Base-by-base conservation (phyloP, 495 filamentous ascomycete genomes). In the Aspergillus hancockii region DNA sequence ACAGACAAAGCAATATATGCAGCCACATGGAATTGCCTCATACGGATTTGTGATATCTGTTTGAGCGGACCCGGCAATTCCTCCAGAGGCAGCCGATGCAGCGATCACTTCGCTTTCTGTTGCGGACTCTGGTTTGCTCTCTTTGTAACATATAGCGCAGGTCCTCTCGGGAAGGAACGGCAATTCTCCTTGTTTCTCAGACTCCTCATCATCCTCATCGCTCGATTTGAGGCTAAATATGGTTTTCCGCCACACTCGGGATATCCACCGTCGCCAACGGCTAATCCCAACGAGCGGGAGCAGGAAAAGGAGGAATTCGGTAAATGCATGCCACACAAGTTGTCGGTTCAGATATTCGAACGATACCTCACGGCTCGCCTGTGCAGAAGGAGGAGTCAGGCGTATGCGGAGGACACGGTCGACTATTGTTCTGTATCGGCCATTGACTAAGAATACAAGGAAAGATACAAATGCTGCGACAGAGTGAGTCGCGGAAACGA, bases 321-420 rank as follows among this genome's bases (percentile, higher is more conserved):
- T 98, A 65, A 98, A 97, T 18, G 94, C 94, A 70, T 98, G 94
- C 94, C 94, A 98, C 43, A 98, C 94, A 8, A 98, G 83, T 72
- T 98, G 94, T 14, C 94, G 88, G 69, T 98, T 98, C 46, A 98
- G 83, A 70, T 97, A 98, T 74, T 98, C 94, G 68, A 98, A 97
- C 0, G 89, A 93, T 16, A 98, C 92, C 72, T 98, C 90, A 9
- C 93, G 86, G 66, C 82, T 88, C 46, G 94, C 87, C 63, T 95
- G 89, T 63, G 82, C 88, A 16, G 88, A 90, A 16, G 88, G 88
- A 22, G 95, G 88, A 0, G 90, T 86, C 19, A 98, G 85, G 23
- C 94, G 88, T 69, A 98, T 88, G 54, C 90, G 84, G 40, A 98
- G 79, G 49, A 94, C 69, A 50, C 94, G 86, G 71, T 98, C 94